phyloP scores from a whole-genome alignment of 2,329 filamentous ascomycete species.

The Aspergillus melleus region DNA sequence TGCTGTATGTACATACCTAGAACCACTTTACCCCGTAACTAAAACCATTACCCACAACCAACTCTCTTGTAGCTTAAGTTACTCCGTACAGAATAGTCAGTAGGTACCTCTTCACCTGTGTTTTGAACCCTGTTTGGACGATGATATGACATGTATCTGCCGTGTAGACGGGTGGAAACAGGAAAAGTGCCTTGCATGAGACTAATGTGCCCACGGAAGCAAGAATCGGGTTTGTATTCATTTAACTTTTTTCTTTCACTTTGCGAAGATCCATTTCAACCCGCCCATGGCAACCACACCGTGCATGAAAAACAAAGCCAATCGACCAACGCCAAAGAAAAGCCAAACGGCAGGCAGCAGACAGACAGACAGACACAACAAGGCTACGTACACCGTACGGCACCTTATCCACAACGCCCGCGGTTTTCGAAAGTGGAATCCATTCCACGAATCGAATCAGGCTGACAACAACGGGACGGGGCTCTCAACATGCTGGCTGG shows the following conservation, averaged over 20 bases:
- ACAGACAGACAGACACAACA: too few species aligned
- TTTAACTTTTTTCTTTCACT: neutral
- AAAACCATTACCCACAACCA: neutral
- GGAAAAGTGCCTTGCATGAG: slow-evolving; percentile 14
- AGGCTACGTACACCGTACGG: too few species aligned
- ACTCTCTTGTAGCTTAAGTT: neutral
- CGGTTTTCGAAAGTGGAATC: neutral
- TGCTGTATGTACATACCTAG: neutral
- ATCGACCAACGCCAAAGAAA: neutral
- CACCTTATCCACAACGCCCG: neutral
- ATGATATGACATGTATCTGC: slow-evolving; percentile 8
- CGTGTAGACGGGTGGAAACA: neutral
- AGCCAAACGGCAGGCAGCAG: neutral
- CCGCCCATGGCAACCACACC: neutral
- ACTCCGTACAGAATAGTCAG: too few species aligned
- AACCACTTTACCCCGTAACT: too few species aligned
- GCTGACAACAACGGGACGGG: neutral
- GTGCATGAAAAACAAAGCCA: slow-evolving; percentile 1
- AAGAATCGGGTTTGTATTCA: neutral
- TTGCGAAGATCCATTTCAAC: neutral
- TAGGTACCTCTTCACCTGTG: neutral
- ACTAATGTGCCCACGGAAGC: slow-evolving; percentile 5
- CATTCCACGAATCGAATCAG: neutral
- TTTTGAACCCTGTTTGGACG: neutral
- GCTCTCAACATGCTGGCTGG: neutral